These are phyloP conservation scores for Venturiaceae sp. DNA, from an alignment of 2,329 filamentous ascomycete species.

Conservation along the genomic window DNA sequence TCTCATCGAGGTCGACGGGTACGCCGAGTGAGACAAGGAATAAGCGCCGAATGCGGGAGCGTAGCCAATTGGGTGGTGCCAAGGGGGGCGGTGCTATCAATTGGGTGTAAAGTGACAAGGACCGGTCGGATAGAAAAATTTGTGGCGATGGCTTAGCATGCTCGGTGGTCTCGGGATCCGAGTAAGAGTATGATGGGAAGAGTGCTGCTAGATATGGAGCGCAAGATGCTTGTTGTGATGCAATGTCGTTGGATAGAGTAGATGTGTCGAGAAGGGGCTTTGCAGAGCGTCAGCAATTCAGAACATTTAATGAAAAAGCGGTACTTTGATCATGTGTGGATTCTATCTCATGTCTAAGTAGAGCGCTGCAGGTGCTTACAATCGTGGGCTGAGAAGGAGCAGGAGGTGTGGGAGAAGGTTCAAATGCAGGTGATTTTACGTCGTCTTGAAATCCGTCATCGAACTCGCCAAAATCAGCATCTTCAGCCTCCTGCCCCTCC, in stretches of 20 bases:
- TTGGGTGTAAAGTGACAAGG: constrained; percentile 90
- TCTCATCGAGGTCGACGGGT: constrained; percentile 93
- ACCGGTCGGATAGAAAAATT: constrained; percentile 73
- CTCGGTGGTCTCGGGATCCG: constrained; percentile 18
- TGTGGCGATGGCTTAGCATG: constrained; percentile 20
- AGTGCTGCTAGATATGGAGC: constrained; percentile 58
- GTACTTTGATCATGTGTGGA: neutral
- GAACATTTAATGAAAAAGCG: neutral
- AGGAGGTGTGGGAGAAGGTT: constrained; percentile 18
- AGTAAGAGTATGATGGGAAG: constrained; percentile 46
- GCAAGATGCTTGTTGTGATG: constrained; percentile 48
- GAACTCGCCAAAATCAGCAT: constrained; percentile 43
- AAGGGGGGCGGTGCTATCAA: constrained; percentile 89
- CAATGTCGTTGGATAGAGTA: constrained; percentile 37
- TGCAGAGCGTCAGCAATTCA: constrained; percentile 6
- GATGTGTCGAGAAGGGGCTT: constrained; percentile 62
- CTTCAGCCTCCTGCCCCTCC: constrained; percentile 35
- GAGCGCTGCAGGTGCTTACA: constrained; percentile 31
- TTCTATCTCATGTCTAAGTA: neutral
- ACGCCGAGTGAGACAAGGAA: constrained; percentile 95
- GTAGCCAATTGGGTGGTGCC: constrained; percentile 95
- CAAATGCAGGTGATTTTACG: constrained; percentile 21
- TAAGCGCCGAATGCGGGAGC: constrained; percentile 84
- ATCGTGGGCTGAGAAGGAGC: constrained; percentile 32
- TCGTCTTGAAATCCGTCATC: constrained; percentile 24